A percentile compares a stretch with the other conserved stretches of the same genome.
These are phyloP conservation scores for Escallonia rubra DNA, from an alignment of 129 eudicot genomes.

Conservation along the genomic window DNA sequence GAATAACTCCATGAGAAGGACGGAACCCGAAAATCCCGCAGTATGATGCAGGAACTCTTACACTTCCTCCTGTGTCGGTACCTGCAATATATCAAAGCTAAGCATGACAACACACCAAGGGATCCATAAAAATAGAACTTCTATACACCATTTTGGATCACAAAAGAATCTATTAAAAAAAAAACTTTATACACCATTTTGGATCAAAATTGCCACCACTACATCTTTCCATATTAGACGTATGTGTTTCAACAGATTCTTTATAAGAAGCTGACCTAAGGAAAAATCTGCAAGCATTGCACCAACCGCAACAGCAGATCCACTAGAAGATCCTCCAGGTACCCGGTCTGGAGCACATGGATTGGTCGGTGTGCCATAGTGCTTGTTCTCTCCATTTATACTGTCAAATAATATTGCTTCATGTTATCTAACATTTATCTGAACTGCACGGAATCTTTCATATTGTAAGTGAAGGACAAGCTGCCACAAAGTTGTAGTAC, in stretches of 20 bases:
- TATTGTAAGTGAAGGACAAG: no score
- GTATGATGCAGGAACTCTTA: conserved; percentile 89
- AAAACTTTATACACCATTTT: no score
- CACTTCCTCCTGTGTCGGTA: conserved; percentile 98
- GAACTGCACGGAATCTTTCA: no score
- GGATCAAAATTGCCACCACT: no score
- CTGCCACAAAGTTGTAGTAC: no score
- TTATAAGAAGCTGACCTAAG: conserved; percentile 38
- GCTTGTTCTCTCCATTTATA: conserved; percentile 42
- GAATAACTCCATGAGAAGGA: conserved; percentile 80
- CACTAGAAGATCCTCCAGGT: conserved; percentile 98
- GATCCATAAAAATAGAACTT: not conserved
- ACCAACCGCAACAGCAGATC: conserved; percentile 89
- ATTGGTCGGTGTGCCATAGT: conserved; percentile 85
- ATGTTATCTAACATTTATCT: no score
- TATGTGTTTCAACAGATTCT: not conserved
- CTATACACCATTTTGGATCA: not conserved
- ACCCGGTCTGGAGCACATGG: conserved; percentile 84
- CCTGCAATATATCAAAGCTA: conserved; percentile 28
- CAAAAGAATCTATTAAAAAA: not conserved
- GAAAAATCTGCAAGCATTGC: conserved; percentile 80
- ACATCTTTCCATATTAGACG: no score
- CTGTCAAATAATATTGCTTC: not conserved
- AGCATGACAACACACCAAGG: no score
- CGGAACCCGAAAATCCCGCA: conserved; percentile 94